Base-by-base conservation (phyloP, 2,329 filamentous ascomycete genomes). In the Aspergillus aculeatinus region DNA sequence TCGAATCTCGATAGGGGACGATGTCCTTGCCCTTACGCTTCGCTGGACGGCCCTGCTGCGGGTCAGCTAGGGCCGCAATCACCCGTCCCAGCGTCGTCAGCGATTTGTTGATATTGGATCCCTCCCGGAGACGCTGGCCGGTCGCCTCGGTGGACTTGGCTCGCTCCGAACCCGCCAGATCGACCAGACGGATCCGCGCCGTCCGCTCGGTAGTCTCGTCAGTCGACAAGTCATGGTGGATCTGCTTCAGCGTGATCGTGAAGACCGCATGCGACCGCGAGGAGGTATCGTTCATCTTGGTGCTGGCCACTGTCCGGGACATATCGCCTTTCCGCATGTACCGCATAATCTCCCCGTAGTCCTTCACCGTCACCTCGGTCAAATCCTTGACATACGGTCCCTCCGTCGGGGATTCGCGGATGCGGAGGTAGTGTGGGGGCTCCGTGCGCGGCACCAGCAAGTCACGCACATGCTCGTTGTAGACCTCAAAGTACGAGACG, bases 211-310 rank as follows among this genome's bases (percentile, higher is more conserved):
- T 98, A 1, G 94, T 98, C 79, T 96, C 93, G 74, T 99, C 95
- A n/a, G 92, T 96, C 56, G 92, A 89, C 79, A 97, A 89, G 69
- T 97, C 94, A 77, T 98, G 94, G 72, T 97, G 93, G 65, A 99
- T 99, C 77, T 98, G 95, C 79, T 96, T 97, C 60, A 99, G 83
- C 80, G 96, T 95, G 68, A 99, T 95, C 29, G 95, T 99, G 76
- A 99, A 99, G 60, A 99, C 95, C 7, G 95, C 92, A 73, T 99
- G 95, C 65, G 92, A 96, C 74, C 95, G 90, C 64, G 92, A 96
- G 57, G 92, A 96, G 2, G 94, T 98, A 76, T 99, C 95, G 77
- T 99, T 99, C 95, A 99, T 99, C 80, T 97, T 98, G 61, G 95
- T 99, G 72, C 91, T 92, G 14, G 95, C 95, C 21, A 87, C 89